These are phyloP conservation scores for Diospyros lotus DNA, from an alignment of 148 eudicot genomes.

Conservation along the genomic window DNA sequence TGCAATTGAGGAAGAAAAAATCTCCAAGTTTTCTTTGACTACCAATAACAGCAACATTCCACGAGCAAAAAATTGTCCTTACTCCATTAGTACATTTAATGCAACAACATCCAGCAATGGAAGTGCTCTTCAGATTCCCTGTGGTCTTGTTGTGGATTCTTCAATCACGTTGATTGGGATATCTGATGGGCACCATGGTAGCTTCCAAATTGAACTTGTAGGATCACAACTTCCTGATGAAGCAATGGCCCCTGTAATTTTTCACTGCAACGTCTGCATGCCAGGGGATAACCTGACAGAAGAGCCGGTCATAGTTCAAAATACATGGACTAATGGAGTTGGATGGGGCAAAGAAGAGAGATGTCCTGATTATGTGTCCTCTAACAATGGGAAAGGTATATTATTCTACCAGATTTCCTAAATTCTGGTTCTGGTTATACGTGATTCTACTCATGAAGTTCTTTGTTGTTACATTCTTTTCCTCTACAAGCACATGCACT, in stretches of 20 bases:
- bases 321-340: slow-evolving; percentile 65
- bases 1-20: slow-evolving; percentile 22
- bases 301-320: slow-evolving; percentile 64
- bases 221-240: slow-evolving; percentile 51
- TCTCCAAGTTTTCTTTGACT: slow-evolving; percentile 12
- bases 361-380: slow-evolving; percentile 60
- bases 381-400: slow-evolving; percentile 40
- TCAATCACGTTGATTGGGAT: slow-evolving; percentile 79
- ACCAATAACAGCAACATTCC: not conserved
- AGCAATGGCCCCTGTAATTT: slow-evolving; percentile 50
- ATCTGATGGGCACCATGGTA: slow-evolving; percentile 51
- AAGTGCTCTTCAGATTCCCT: slow-evolving; percentile 46
- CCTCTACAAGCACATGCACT: not conserved
- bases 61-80: slow-evolving; percentile 28
- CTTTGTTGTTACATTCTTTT: not conserved
- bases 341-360: slow-evolving; percentile 85
- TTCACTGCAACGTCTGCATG: slow-evolving; percentile 56
- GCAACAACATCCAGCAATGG: slow-evolving; percentile 14
- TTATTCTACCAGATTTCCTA: not conserved
- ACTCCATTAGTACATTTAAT: slow-evolving; percentile 28
- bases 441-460: not conserved
- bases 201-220: slow-evolving; percentile 67
- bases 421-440: not conserved
- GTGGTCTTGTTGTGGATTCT: slow-evolving; percentile 87
- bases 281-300: slow-evolving; percentile 76